Evolutionary conservation across 352 stramenopile genomes (phyloP), one percentile per base, ranked within the genome.

Genomic region (Globisporangium echinulatum): DNA sequence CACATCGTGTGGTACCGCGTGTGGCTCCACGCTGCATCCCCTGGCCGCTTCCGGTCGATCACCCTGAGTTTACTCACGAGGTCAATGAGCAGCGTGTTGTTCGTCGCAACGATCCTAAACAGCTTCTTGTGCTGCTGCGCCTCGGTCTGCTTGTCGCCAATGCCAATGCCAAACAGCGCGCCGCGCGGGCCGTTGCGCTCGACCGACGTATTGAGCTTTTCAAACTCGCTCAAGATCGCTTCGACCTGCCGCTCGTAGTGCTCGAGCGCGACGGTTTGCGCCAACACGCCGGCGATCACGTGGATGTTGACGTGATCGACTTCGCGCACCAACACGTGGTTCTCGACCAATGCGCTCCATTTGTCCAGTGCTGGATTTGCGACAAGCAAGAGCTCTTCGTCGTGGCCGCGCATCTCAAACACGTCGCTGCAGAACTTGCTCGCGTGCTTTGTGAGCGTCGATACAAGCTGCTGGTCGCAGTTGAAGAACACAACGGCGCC

Each of bases 21-120:
- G 62, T 98, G 80, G 68, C 96, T 96, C 96, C 96, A 99, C 5
- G 94, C 96, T 2, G 90, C 92, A 59, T 99, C 94, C 17, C 85
- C 82, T 17, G 87, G 85, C 10, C 83, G 81, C 64, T 92, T 97
- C 33, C 94, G 82, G 69, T 98, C 94, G 62, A 98, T 97, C 48
- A 99, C 88, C 38, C 94, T 92, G 52, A 99, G 77, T 63, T 98
- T 98, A 48, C 81, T 96, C 62, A 99, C 92, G 59, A 99, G 85
- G 59, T 98, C 93, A 55, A 97, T 98, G 48, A 98, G 85, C 48
- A 99, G 75, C 64, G 87, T 96, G 78, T 99, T 99, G 70, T 98
- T 98, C 40, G 88, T 94, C 15, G 94, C 93, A 37, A 99, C 90
- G 40, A 98, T 93, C 66, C 90, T 77, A 65, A 93, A 93, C 46